Evolutionary conservation across 805 yeast species (phyloP), one percentile per base, ranked within the genome.

Genomic region (Ogataea ganodermae): DNA sequence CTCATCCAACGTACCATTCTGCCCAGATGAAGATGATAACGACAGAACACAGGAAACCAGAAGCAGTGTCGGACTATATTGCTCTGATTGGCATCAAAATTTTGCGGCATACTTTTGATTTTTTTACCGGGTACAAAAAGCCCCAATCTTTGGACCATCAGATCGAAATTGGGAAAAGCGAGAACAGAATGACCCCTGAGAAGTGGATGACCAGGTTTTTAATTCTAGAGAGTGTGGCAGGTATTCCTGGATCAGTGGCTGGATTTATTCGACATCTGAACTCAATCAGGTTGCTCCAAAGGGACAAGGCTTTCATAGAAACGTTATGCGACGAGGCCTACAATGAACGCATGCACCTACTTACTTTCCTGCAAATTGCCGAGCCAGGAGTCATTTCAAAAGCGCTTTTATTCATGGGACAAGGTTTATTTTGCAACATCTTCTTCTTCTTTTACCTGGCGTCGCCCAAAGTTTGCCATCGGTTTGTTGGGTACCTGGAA

Each of bases 221-320:
- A 31, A 83, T 85, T 56, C 72, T 84, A 55, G 91, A 84, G 63
- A 76, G 83, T 50, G 74, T 85, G 46, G 91, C 91, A 4, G 90
- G 89, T 7, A 87, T 84, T n/a, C 91, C 91, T 1, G 90, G 91
- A 9, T 78, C 83, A 73, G 86, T 81, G 39, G 91, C 87, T 3
- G 85, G 86, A 1, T 84, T 83, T 66, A 63, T 85, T 35, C 75
- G 90, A 48, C 90, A 85, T 60, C 71, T 84, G 57, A 83, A 81
- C 52, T 77, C 87, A 2, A 61, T 84, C 40, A 68, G 91, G 53
- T 63, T 83, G 42, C 68, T 85, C 55, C 73, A 74, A 57, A 67
- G 90, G 49, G 91, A 84, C 61, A 77, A 80, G 58, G 89, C 87
- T 1, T 85, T 89, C 85, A 75, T 85, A 51, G 88, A 84, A 62